Percentiles rank a stretch among this genome's conserved stretches.
Conservation (phyloP, 1,284 basidiomycete genomes). For the Cryptococcus maquisensis region DNA sequence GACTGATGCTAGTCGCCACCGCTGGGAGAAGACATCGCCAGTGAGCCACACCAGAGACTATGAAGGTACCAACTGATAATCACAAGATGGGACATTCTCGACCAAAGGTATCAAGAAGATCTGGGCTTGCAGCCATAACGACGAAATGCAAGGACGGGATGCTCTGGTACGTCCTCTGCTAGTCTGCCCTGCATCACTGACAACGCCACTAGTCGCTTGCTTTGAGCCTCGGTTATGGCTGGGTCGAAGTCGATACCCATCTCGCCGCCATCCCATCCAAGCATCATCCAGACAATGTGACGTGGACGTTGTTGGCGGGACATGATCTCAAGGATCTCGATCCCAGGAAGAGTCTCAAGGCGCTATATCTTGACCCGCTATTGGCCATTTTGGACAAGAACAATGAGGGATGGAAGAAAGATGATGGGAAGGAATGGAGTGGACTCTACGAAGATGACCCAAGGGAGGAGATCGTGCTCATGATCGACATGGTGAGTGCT, state of each 20-base stretch:
- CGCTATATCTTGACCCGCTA: conserved; percentile 26
- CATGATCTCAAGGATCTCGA: conserved; percentile 21
- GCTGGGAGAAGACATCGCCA: background rate
- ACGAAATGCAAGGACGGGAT: conserved; percentile 30
- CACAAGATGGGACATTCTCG: background rate
- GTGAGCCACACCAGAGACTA: background rate
- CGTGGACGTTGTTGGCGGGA: conserved; percentile 16
- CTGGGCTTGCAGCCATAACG: conserved; percentile 30
- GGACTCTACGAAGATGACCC: conserved; percentile 23
- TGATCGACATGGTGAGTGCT: conserved; percentile 32
- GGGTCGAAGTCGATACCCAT: conserved; percentile 30
- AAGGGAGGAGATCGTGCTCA: conserved; percentile 17
- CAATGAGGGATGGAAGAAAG: conserved; percentile 3
- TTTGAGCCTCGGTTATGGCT: conserved; percentile 21
- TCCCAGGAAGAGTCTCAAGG: conserved; percentile 16
- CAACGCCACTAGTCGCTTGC: conserved; percentile 20
- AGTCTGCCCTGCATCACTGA: background rate
- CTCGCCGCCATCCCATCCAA: conserved; percentile 3
- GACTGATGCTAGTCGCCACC: background rate
- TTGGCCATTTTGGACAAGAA: conserved; percentile 20
- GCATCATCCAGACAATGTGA: background rate
- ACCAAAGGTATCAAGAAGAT: conserved; percentile 1
- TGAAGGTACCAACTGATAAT: background rate
- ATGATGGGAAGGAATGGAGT: conserved; percentile 4
- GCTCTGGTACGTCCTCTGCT: conserved; percentile 22